Conservation (phyloP, 1,284 basidiomycete genomes). For the Marasmius fiardii region DNA sequence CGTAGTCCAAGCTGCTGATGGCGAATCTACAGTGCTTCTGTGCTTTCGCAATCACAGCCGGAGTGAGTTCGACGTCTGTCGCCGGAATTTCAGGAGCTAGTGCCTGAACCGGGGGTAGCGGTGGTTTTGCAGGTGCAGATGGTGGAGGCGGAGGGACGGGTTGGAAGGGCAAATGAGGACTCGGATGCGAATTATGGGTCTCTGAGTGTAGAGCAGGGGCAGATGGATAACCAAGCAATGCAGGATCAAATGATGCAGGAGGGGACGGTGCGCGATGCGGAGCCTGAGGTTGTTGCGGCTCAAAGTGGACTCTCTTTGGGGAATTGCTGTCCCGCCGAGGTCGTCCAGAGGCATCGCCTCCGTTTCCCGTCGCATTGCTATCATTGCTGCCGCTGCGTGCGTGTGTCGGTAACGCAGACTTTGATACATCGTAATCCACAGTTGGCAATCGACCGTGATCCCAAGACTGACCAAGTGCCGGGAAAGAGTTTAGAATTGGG, state of each 20-base stretch:
- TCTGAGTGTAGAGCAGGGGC: not conserved
- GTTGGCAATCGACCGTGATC: constrained; percentile 13
- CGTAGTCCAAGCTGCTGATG: constrained; percentile 89
- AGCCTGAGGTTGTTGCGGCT: not conserved
- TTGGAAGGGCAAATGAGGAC: constrained; percentile 13
- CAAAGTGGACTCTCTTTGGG: constrained; percentile 13
- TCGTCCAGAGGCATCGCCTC: constrained; percentile 8
- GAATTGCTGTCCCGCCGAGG: constrained; percentile 3
- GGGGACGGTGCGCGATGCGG: not conserved
- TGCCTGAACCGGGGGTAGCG: constrained; percentile 8
- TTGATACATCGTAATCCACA: no score
- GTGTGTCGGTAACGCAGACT: constrained; percentile 3
- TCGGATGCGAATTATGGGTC: not conserved
- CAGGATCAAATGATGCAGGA: constrained; percentile 3
- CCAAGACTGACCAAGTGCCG: not conserved
- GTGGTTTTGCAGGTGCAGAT: constrained; percentile 10
- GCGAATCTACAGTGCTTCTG: constrained; percentile 92
- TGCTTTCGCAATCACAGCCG: constrained; percentile 60
- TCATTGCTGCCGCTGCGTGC: constrained; percentile 25
- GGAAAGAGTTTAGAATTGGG: constrained; percentile 2
- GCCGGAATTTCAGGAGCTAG: constrained; percentile 13
- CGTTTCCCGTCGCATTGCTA: constrained; percentile 21
- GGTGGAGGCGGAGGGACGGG: constrained; percentile 13
- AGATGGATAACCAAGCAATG: not conserved
- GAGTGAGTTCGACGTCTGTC: constrained; percentile 52